These are phyloP conservation scores for Lasiosphaeria hispida DNA, from an alignment of 495 filamentous ascomycete genomes.

Conservation along the genomic window DNA sequence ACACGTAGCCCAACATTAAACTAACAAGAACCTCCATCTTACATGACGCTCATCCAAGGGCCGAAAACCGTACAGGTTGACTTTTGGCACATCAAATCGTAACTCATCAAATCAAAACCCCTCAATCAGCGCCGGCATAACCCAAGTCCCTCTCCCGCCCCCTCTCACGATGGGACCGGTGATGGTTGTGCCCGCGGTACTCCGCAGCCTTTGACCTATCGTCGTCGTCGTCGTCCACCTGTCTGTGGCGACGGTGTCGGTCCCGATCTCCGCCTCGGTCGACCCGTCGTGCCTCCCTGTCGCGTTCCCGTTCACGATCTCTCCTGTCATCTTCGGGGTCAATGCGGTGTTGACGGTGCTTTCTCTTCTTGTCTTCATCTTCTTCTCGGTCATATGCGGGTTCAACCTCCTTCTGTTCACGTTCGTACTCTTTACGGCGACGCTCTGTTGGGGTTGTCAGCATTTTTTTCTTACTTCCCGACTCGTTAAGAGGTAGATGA, in stretches of 20 bases:
- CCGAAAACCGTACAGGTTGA: no score
- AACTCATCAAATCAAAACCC: not conserved
- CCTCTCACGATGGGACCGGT: slow-evolving; percentile 15
- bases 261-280: slow-evolving; percentile 9
- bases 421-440: slow-evolving; percentile 38
- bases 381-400: slow-evolving; percentile 19
- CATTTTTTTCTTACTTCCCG: slow-evolving; percentile 12
- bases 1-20: no score
- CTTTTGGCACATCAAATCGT: not conserved
- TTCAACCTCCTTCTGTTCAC: slow-evolving; percentile 22
- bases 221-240: slow-evolving; percentile 19
- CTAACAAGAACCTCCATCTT: no score
- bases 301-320: slow-evolving; percentile 24
- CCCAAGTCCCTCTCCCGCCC: slow-evolving; percentile 4
- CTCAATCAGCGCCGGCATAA: slow-evolving; percentile 2
- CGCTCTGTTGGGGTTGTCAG: slow-evolving; percentile 31
- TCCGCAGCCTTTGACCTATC: slow-evolving; percentile 11
- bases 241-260: slow-evolving; percentile 6
- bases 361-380: slow-evolving; percentile 28
- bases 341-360: slow-evolving; percentile 30
- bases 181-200: slow-evolving; percentile 13
- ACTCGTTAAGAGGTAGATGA: not conserved
- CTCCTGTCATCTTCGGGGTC: slow-evolving; percentile 27
- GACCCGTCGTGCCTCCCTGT: slow-evolving; percentile 13
- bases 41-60: no score